These are phyloP conservation scores for Taiwanofungus camphoratus DNA, from an alignment of 1,284 basidiomycete species.

Conservation along the genomic window DNA sequence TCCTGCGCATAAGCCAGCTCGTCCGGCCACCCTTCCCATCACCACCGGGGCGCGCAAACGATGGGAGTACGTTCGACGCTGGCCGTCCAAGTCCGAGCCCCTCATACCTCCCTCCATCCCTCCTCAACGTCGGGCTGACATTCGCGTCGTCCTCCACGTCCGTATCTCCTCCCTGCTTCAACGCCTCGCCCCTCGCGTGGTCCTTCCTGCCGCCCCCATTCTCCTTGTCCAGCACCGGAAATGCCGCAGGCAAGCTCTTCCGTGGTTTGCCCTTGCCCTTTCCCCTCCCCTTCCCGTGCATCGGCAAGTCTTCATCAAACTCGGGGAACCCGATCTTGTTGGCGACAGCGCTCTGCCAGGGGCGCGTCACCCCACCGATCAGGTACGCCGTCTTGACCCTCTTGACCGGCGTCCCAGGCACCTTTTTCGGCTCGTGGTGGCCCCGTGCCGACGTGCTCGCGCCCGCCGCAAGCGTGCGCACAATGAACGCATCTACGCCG, in stretches of 20 bases:
- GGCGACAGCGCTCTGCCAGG: constrained; percentile 75
- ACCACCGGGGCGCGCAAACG: constrained; percentile 16
- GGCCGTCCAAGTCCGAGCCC: constrained; percentile 66
- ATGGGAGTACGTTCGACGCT: constrained; percentile 18
- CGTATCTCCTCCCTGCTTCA: constrained; percentile 27
- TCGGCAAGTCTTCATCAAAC: constrained; percentile 33
- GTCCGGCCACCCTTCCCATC: constrained; percentile 29
- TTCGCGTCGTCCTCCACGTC: constrained; percentile 37
- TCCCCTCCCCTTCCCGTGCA: constrained; percentile 14
- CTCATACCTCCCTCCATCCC: constrained; percentile 44
- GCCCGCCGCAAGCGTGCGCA: constrained; percentile 58
- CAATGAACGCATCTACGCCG: constrained; percentile 60
- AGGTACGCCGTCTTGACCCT: constrained; percentile 56
- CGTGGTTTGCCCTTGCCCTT: constrained; percentile 47
- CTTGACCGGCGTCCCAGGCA: constrained; percentile 78
- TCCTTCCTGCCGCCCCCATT: constrained; percentile 16
- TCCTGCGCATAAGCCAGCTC: constrained; percentile 64
- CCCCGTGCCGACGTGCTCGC: constrained; percentile 42
- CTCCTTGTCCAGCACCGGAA: constrained; percentile 32
- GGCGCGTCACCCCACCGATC: constrained; percentile 49
- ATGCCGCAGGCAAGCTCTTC: constrained; percentile 69
- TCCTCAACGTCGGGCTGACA: constrained; percentile 49
- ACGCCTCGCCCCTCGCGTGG: constrained; percentile 13
- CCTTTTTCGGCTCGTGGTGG: constrained; percentile 48
- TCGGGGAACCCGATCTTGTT: constrained; percentile 55